Conservation (phyloP, 148 eudicot genomes). For the Rhododendron ferrugineum region DNA sequence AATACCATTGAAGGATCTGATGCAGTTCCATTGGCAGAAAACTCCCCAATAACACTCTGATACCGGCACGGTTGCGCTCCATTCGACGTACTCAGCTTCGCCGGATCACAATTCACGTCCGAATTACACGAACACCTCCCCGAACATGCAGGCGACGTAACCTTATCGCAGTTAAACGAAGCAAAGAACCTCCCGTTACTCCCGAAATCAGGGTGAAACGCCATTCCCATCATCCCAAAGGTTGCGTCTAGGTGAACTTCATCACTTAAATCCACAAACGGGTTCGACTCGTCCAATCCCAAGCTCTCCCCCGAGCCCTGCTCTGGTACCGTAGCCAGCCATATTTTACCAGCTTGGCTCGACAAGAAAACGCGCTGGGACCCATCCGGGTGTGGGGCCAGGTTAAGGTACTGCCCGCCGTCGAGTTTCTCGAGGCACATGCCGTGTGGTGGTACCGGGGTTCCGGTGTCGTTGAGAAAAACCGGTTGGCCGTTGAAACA, state of each 20-base stretch:
- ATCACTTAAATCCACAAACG: conserved; percentile 87
- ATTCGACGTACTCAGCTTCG: conserved; percentile 39
- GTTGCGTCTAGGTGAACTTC: conserved; percentile 61
- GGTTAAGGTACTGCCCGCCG: conserved; percentile 56
- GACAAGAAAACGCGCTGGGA: conserved; percentile 83
- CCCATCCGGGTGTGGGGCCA: conserved; percentile 90
- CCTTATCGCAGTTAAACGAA: conserved; percentile 75
- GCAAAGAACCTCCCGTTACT: conserved; percentile 82
- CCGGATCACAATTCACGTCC: conserved; percentile 81
- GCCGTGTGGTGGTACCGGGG: conserved; percentile 48
- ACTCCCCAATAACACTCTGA: conserved; percentile 76
- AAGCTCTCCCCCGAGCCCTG: conserved; percentile 56
- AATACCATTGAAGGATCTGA: conserved; percentile 58
- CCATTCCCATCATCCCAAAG: conserved; percentile 92
- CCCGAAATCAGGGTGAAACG: conserved; percentile 79
- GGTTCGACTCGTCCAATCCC: conserved; percentile 63
- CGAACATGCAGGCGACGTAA: conserved; percentile 55
- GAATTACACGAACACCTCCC: conserved; percentile 95
- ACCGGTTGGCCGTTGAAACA: conserved; percentile 67
- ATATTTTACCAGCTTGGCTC: conserved; percentile 68
- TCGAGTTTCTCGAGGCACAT: conserved; percentile 81
- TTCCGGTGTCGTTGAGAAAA: conserved; percentile 29
- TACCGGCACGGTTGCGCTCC: conserved; percentile 57
- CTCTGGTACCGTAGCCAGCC: conserved; percentile 67
- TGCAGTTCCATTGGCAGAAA: conserved; percentile 65